These are phyloP conservation scores for Cladosporium austrohemisphaericum DNA, from an alignment of 2,329 filamentous ascomycete genomes.

Conservation along the genomic window DNA sequence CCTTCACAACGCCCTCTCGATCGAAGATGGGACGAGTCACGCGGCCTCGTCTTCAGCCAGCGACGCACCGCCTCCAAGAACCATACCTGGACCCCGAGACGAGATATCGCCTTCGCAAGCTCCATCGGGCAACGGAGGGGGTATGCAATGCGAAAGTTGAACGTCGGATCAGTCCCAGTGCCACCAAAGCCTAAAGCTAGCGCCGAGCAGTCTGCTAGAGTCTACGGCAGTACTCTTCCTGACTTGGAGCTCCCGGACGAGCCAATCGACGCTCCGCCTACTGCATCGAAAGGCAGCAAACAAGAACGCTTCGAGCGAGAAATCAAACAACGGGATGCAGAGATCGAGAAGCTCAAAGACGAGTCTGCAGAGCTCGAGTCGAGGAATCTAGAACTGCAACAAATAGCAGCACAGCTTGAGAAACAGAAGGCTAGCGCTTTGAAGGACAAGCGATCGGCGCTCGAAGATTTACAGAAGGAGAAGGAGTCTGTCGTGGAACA, in stretches of 20 bases:
- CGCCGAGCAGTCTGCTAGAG: neutral
- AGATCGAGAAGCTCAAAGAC: neutral
- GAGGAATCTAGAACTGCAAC: too few relatives aligned
- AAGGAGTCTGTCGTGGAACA: too few relatives aligned
- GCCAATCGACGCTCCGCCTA: neutral
- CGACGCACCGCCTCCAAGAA: neutral
- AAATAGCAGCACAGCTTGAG: too few relatives aligned
- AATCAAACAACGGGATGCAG: neutral
- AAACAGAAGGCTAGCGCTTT: too few relatives aligned
- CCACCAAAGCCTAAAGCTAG: neutral
- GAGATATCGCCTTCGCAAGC: conserved; percentile 5
- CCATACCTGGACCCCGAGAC: conserved; percentile 3
- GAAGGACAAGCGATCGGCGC: too few relatives aligned
- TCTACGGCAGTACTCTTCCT: neutral
- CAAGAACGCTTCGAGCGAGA: conserved; percentile 8
- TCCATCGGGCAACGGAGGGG: neutral
- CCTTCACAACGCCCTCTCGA: conserved; percentile 28
- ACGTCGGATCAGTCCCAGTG: neutral
- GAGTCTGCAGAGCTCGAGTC: neutral
- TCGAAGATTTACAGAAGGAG: too few relatives aligned
- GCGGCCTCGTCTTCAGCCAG: conserved; percentile 24
- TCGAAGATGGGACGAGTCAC: conserved; percentile 28
- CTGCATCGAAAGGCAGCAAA: neutral
- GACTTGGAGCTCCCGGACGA: neutral
- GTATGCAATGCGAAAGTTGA: conserved; percentile 6